phyloP scores from a whole-genome alignment of 305 asterid genomes.

The Fraxinus xanthoxyloides region DNA sequence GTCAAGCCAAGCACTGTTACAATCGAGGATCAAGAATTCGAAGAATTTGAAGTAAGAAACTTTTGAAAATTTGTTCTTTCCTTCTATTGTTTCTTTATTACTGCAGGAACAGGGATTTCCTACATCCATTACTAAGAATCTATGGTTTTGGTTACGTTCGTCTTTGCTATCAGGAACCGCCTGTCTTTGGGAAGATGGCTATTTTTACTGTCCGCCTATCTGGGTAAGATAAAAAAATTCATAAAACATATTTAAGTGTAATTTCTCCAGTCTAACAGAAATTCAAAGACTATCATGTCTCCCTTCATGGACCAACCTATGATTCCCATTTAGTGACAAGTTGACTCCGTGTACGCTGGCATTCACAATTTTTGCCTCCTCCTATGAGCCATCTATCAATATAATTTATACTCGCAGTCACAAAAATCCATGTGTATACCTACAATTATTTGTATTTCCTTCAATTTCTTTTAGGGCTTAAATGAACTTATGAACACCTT shows the following conservation, averaged over 20 bases:
- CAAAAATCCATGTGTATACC: background rate
- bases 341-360: background rate
- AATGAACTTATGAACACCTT: constrained; percentile 4
- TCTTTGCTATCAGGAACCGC: constrained; percentile 68
- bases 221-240: constrained; percentile 54
- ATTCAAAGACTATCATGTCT: background rate
- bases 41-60: constrained; percentile 78
- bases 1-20: constrained; percentile 60
- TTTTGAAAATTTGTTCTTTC: background rate
- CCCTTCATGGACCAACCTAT: background rate
- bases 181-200: constrained; percentile 79
- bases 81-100: background rate
- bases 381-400: background rate
- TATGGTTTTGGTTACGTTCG: constrained; percentile 19
- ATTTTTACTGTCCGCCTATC: constrained; percentile 65
- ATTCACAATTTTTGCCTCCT: background rate
- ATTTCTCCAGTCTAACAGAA: background rate
- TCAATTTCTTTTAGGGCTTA: background rate
- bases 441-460: background rate
- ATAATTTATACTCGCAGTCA: background rate
- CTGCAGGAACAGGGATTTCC: background rate
- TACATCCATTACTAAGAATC: constrained; percentile 10
- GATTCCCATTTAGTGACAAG: background rate
- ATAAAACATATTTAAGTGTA: background rate
- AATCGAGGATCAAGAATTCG: constrained; percentile 81